Evolutionary conservation across 352 stramenopile species (phyloP), one percentile per base, ranked within the genome.

Genomic region (Globisporangium mamillatum): DNA sequence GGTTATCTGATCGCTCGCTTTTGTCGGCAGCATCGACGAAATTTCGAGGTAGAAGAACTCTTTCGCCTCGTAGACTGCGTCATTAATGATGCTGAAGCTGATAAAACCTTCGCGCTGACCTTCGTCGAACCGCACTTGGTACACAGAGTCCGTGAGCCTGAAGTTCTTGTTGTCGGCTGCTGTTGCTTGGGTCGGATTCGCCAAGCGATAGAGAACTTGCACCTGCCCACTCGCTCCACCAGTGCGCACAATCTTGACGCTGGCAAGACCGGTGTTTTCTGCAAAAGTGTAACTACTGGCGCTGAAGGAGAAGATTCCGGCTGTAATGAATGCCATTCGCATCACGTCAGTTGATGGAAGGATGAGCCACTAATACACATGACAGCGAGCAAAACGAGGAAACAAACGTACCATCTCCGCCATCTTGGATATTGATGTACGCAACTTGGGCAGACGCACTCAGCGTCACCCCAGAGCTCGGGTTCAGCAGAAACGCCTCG

Each of bases 1-100:
- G 3, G 61, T 64, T 9, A 12, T 81, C 16, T 77, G 29, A 56
- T 78, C 75, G 12, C 57, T 75, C 5, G 63, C 62, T 74, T 82
- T 80, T 24, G 64, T 79, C 1, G 77, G 75, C 7, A 60, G 29
- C 18, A 82, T 68, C 0, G 73, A 59, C 20, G 70, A 74, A 20
- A 92, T 76, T 34, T 89, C 74, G 2, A 92, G 57, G 50, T 79
- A 92, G 66, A 90, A 92, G 57, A 82, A 89, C 64, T 90, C 80
- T 24, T 82, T 87, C 9, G 78, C 70, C 50, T 90, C 81, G 59
- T 90, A 92, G 25, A 85, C 70, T 9, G 55, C 46, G 48, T 90
- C 83, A 57, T 91, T 85, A 61, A 91, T 80, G 64, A 90, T 77
- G 1, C 74, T 67, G 38, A 92, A 72, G 8, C 65, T 67, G 46